phyloP scores from a whole-genome alignment of 768 basidiomycete genomes.

The Leccinum pellstonianum region DNA sequence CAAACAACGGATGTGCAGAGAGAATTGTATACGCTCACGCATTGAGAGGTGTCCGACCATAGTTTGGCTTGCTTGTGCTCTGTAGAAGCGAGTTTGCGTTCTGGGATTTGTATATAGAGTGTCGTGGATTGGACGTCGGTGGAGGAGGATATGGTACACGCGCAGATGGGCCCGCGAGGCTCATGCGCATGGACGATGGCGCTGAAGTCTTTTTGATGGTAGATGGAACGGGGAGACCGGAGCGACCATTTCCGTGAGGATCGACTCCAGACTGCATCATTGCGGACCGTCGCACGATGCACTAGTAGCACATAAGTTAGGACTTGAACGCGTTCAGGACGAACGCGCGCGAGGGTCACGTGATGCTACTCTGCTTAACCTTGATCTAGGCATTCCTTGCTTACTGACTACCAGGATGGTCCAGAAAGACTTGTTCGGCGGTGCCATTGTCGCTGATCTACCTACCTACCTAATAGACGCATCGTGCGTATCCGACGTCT shows the following conservation, averaged over 20 bases:
- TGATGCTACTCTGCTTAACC: conserved; percentile 6
- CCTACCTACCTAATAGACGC: conserved; percentile 71
- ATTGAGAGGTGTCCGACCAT: conserved; percentile 73
- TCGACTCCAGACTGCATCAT: conserved; percentile 52
- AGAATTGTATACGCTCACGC: conserved; percentile 41
- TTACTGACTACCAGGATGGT: conserved; percentile 9
- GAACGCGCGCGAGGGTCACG: conserved; percentile 12
- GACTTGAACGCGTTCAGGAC: neutral
- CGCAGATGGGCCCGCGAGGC: conserved; percentile 72
- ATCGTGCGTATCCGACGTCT: conserved; percentile 58
- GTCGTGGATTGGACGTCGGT: conserved; percentile 55
- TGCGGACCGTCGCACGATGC: conserved; percentile 53
- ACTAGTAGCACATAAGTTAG: neutral
- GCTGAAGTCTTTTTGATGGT: conserved; percentile 66
- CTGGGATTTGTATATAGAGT: conserved; percentile 69
- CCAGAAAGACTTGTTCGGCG: conserved; percentile 68
- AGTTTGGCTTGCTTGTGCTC: conserved; percentile 64
- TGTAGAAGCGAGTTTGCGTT: conserved; percentile 65
- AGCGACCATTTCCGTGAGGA: conserved; percentile 49
- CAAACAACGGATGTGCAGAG: neutral
- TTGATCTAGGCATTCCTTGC: neutral
- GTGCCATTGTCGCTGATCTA: conserved; percentile 68
- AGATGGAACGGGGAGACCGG: conserved; percentile 72
- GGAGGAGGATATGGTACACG: conserved; percentile 51
- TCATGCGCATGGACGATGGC: conserved; percentile 55